phyloP scores from a whole-genome alignment of 176 grass and related monocot species.

The Oryza glaberrima region DNA sequence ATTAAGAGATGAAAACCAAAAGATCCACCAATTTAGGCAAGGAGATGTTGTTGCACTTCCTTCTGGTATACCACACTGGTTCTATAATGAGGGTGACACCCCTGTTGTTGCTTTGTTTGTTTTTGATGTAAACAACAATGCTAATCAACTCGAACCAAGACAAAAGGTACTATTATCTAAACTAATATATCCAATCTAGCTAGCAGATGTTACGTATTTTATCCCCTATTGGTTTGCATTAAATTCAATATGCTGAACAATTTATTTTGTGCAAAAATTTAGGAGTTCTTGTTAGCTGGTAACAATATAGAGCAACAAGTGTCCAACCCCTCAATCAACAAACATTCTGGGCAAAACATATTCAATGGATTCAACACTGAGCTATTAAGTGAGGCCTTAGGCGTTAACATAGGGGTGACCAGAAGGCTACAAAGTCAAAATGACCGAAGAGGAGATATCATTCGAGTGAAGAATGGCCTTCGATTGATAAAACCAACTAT shows the following conservation, averaged over 20 bases:
- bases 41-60: conserved; percentile 19
- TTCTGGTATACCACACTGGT: conserved; percentile 38
- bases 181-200: not conserved
- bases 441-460: conserved; percentile 41
- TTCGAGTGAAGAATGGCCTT: conserved; percentile 32
- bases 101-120: conserved; percentile 39
- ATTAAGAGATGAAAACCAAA: conserved; percentile 33
- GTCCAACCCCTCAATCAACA: not conserved
- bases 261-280: not conserved
- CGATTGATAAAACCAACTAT: conserved; percentile 31
- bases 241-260: not conserved
- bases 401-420: conserved; percentile 13
- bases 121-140: not conserved
- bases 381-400: conserved; percentile 39
- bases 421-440: conserved; percentile 46
- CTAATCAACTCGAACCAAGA: not conserved
- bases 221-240: not conserved
- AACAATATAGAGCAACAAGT: conserved; percentile 35
- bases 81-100: not conserved
- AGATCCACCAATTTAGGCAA: conserved; percentile 1
- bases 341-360: not conserved
- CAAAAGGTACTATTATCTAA: not conserved
- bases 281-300: conserved; percentile 54
- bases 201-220: too few species aligned
- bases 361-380: conserved; percentile 41